phyloP scores from a whole-genome alignment of 176 grass and related monocot species.

The Oropetium thomaeum region DNA sequence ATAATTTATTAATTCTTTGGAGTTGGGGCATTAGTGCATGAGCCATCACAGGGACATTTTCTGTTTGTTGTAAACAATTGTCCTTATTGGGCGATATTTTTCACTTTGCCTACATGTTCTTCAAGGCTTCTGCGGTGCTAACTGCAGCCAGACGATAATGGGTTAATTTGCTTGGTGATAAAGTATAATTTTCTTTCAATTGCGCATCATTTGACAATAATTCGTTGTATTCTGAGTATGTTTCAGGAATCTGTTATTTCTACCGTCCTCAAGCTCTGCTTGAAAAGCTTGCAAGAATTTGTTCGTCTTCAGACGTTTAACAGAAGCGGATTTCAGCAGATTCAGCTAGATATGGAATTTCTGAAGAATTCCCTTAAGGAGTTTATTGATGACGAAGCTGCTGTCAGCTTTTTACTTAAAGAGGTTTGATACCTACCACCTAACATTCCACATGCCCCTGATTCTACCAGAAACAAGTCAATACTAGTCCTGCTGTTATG shows the following conservation, averaged over 20 bases:
- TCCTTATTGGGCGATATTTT: background rate
- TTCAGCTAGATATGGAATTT: constrained; percentile 98
- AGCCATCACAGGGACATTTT: background rate
- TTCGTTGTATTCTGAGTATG: constrained; percentile 27
- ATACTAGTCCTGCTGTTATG: background rate
- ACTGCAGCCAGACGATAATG: background rate
- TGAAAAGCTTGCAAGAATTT: constrained; percentile 99
- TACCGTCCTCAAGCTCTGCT: constrained; percentile 74
- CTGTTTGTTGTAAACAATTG: background rate
- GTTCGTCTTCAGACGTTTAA: constrained; percentile 97
- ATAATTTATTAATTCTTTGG: constrained; percentile 9
- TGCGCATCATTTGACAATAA: constrained; percentile 10
- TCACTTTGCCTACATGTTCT: background rate
- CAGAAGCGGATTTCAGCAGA: constrained; percentile 98
- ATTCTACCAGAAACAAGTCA: background rate
- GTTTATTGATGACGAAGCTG: constrained; percentile 87
- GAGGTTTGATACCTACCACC: constrained; percentile 56
- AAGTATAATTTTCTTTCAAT: constrained; percentile 9
- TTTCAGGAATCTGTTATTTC: constrained; percentile 97
- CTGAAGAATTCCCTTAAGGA: constrained; percentile 89
- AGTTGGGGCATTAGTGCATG: background rate
- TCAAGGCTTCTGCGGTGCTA: background rate
- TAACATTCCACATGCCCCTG: background rate
- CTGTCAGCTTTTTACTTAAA: constrained; percentile 93
- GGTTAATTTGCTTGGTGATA: constrained; percentile 16